phyloP scores from a whole-genome alignment of 192 early-diverging fungal genomes.

The Podila verticillata region DNA sequence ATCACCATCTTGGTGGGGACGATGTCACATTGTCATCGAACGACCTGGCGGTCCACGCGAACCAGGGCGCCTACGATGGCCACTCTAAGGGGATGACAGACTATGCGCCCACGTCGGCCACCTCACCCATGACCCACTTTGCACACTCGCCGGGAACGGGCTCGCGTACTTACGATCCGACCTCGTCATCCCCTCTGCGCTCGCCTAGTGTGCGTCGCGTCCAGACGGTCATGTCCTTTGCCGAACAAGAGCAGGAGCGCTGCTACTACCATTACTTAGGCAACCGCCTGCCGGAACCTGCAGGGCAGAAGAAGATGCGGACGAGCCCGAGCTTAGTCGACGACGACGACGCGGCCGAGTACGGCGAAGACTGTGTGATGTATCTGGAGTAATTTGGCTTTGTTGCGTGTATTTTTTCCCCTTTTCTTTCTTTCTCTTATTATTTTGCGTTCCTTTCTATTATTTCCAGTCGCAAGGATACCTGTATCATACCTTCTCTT shows the following conservation, averaged over 20 bases:
- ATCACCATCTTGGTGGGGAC: background rate
- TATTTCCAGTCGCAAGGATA: background rate
- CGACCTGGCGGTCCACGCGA: too few relatives aligned
- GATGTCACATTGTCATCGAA: too few relatives aligned
- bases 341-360: slow-evolving; percentile 27
- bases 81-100: too few relatives aligned
- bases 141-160: background rate
- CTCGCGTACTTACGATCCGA: background rate
- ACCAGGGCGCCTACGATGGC: too few relatives aligned
- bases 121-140: background rate
- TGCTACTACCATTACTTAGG: slow-evolving; percentile 39
- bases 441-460: slow-evolving; percentile 2
- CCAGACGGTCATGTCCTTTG: slow-evolving; percentile 37
- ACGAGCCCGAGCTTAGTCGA: slow-evolving; percentile 17
- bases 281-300: slow-evolving; percentile 30
- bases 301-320: slow-evolving; percentile 38
- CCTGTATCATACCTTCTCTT: background rate
- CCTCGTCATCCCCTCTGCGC: slow-evolving; percentile 13
- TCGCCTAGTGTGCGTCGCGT: slow-evolving; percentile 20
- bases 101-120: background rate
- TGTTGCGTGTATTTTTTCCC: background rate
- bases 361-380: slow-evolving; percentile 41
- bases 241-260: slow-evolving; percentile 40
- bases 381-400: slow-evolving; percentile 20
- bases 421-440: background rate